Evolutionary conservation across 345 rosid genomes (phyloP), one percentile per base, ranked within the genome.

Genomic region (Leavenworthia alabamica): DNA sequence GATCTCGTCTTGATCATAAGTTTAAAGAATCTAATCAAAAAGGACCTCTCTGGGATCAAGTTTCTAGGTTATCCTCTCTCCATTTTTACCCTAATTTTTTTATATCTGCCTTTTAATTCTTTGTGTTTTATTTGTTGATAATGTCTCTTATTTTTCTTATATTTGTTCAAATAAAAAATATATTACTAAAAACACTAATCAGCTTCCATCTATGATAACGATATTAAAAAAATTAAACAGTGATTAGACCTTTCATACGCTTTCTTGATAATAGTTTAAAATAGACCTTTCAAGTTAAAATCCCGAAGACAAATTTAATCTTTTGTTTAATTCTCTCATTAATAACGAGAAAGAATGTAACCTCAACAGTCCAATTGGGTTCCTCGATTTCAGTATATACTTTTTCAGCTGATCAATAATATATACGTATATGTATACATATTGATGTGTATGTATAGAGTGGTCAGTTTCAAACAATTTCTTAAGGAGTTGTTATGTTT

Each of bases 21-120:
- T 92, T 92, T 70, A 86, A 89, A 66, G 96, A 92, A 60, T 95
- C 98, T 60, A 90, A 90, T 65, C 97, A 90, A 56, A 90, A 88
- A 60, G 96, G 95, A 64, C 98, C 98, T 19, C 70, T 92, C 6
- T 92, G 98, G 98, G 96, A 89, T 43, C 90, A 92, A 72, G 90
- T 92, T 67, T 89, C 98, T 53, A 89, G 98, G 98, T 46, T 33
- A 11, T 28, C 41, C 6, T 62, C 19, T 35, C 72, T 56, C 8
- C 26, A 40, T n/a, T 54, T 42, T 64, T 71, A 73, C 81, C 81
- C 80, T 77, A 69, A 73, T n/a, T n/a, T 71, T 51, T 56, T 9
- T 52, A 37, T 57, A 39, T 56, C 36, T 49, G n/a, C n/a, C 45
- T 41, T 4, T 37, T 46, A 23, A 24, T 37, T 64, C 60, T 63